Evolutionary conservation across 371 early-diverging fungal genomes (phyloP).

Genomic region (Nosema muscidifuracis): DNA sequence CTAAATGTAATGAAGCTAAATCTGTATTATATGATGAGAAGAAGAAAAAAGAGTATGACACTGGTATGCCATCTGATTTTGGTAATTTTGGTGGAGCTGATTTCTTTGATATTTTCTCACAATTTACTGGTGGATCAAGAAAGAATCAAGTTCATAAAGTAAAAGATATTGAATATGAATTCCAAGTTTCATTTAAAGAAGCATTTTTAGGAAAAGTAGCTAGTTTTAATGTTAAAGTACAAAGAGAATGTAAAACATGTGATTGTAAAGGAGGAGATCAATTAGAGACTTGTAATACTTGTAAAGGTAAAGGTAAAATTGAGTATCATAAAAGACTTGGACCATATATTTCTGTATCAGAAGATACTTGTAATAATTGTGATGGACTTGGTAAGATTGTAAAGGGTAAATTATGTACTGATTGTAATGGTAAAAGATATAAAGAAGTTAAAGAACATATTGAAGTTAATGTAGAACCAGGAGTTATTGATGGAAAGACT

Average conservation of each 20-base stretch:
- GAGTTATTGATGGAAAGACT: constrained; percentile 41
- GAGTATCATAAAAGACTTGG: constrained; percentile 34
- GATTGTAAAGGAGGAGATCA: constrained; percentile 55
- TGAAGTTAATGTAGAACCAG: constrained; percentile 52
- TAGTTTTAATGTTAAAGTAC: constrained; percentile 49
- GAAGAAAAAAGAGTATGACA: constrained; percentile 59
- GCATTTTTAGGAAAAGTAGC: constrained; percentile 43
- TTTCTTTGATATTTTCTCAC: constrained; percentile 57
- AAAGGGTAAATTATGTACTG: constrained; percentile 52
- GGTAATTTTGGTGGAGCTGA: constrained; percentile 28
- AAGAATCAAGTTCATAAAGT: constrained; percentile 40
- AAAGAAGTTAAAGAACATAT: constrained; percentile 23
- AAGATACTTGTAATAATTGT: constrained; percentile 53
- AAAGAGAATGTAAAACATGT: constrained; percentile 55
- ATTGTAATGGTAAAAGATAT: constrained; percentile 55
- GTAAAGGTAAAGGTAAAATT: constrained; percentile 56
- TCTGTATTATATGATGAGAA: constrained; percentile 49
- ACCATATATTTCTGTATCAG: constrained; percentile 37
- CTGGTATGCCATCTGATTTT: constrained; percentile 43
- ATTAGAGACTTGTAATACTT: constrained; percentile 49
- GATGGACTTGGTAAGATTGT: constrained; percentile 36
- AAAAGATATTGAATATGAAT: constrained; percentile 38
- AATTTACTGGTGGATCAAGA: constrained; percentile 39
- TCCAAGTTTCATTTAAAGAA: constrained; percentile 53
- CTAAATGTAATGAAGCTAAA: constrained; percentile 55